phyloP scores from a whole-genome alignment of 108 stramenopile species.

The Aureococcus anophagefferens region DNA sequence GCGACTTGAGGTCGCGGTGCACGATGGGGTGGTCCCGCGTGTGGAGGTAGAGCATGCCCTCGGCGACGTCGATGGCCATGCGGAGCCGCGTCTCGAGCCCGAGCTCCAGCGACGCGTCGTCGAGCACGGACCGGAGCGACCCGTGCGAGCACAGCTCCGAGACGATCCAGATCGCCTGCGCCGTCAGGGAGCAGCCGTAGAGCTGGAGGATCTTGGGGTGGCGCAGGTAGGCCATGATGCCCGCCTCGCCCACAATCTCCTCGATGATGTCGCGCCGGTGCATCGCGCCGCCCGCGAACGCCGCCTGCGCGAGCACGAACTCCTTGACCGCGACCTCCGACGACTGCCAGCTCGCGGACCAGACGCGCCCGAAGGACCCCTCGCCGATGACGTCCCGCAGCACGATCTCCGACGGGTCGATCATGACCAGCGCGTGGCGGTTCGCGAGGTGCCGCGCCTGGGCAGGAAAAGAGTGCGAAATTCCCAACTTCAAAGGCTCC shows the following conservation, averaged over 20 bases:
- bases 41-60: conserved; percentile 89
- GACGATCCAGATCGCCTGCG: conserved; percentile 94
- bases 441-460: conserved; percentile 65
- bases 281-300: conserved; percentile 82
- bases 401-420: conserved; percentile 90
- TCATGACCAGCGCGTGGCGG: conserved; percentile 73
- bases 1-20: conserved; percentile 92
- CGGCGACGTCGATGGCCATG: conserved; percentile 82
- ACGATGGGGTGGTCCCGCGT: conserved; percentile 85
- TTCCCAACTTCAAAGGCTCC: no score
- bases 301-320: conserved; percentile 95
- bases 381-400: conserved; percentile 90
- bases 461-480: no score
- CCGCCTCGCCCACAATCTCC: conserved; percentile 96
- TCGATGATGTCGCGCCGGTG: conserved; percentile 90
- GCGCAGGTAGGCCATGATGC: conserved; percentile 89
- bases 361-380: conserved; percentile 91
- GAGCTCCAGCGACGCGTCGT: conserved; percentile 59
- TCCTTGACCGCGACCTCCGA: conserved; percentile 92
- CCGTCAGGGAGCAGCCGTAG: conserved; percentile 87
- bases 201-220: conserved; percentile 91
- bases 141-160: conserved; percentile 81
- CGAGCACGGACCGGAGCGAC: conserved; percentile 80
- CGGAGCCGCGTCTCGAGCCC: conserved; percentile 46
- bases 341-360: conserved; percentile 89